phyloP scores from a whole-genome alignment of 2,329 filamentous ascomycete genomes.

The Neonectria punicea region DNA sequence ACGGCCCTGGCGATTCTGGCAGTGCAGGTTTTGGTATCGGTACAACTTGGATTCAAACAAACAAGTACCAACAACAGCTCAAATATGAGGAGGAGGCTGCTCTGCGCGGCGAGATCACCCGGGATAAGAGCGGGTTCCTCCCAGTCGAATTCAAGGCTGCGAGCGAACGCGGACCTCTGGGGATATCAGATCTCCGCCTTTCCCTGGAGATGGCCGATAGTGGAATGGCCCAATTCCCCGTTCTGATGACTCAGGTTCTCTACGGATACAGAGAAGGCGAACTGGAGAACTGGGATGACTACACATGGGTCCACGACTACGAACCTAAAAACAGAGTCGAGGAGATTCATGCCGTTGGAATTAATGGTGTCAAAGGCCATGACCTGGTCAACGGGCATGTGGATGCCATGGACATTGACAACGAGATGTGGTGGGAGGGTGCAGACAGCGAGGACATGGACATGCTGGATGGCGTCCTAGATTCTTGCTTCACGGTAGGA shows the following conservation, averaged over 20 bases:
- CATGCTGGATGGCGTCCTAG: constrained; percentile 65
- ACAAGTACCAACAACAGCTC: constrained; percentile 79
- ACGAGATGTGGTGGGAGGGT: constrained; percentile 71
- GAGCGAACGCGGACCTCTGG: constrained; percentile 75
- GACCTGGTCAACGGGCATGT: constrained; percentile 60
- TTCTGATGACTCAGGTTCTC: constrained; percentile 76
- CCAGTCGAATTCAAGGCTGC: constrained; percentile 84
- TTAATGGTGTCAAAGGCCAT: constrained; percentile 50
- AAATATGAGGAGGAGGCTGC: constrained; percentile 79
- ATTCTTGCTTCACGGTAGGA: constrained; percentile 63
- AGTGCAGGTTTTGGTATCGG: constrained; percentile 72
- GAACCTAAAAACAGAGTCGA: constrained; percentile 40
- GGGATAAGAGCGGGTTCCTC: constrained; percentile 80
- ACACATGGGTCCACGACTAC: constrained; percentile 61
- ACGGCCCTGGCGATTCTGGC: constrained; percentile 71
- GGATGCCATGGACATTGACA: constrained; percentile 70
- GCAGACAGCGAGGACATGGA: constrained; percentile 62
- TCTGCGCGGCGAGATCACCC: constrained; percentile 76
- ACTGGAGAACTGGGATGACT: constrained; percentile 73
- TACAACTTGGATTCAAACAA: constrained; percentile 79
- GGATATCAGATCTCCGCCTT: constrained; percentile 81
- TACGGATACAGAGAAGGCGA: constrained; percentile 80
- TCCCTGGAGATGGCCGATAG: constrained; percentile 80
- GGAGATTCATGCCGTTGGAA: constrained; percentile 44
- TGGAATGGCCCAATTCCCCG: constrained; percentile 80